phyloP scores from a whole-genome alignment of 2,329 filamentous ascomycete genomes.

The Ophiostoma piceae region DNA sequence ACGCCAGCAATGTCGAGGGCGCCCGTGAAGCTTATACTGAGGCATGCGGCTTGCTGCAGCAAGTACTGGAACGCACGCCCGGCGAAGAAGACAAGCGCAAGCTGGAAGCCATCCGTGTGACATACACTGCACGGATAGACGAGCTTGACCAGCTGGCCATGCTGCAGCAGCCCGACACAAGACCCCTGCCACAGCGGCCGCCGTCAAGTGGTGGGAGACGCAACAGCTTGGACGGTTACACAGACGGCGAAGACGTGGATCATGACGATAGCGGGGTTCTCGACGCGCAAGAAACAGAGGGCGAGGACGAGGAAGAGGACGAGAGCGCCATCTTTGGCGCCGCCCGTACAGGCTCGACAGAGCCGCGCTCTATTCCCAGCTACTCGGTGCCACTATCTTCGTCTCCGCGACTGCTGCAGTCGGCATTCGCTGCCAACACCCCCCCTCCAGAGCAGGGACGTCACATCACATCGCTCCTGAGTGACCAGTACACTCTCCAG shows the following conservation, averaged over 20 bases:
- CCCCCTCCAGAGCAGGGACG: conserved; percentile 28
- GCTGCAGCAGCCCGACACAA: conserved; percentile 52
- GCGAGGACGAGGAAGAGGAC: conserved; percentile 46
- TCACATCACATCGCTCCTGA: conserved; percentile 31
- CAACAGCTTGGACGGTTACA: conserved; percentile 30
- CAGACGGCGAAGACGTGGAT: conserved; percentile 39
- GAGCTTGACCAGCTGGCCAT: conserved; percentile 72
- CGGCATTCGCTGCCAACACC: conserved; percentile 28
- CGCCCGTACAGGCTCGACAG: conserved; percentile 19
- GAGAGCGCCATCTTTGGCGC: conserved; percentile 22
- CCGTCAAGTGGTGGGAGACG: conserved; percentile 44
- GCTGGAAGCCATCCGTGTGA: conserved; percentile 84
- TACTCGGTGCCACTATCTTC: conserved; percentile 30
- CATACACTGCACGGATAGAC: conserved; percentile 83
- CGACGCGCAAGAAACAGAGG: conserved; percentile 19
- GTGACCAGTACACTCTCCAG: conserved; percentile 40
- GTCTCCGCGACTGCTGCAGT: conserved; percentile 29
- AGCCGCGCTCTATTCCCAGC: conserved; percentile 29
- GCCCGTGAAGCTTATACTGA: conserved; percentile 87
- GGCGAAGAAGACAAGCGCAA: conserved; percentile 85
- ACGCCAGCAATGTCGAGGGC: conserved; percentile 89
- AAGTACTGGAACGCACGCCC: conserved; percentile 79
- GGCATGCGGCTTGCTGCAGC: conserved; percentile 79
- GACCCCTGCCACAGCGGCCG: conserved; percentile 68
- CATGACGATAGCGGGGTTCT: conserved; percentile 11